These are phyloP conservation scores for Populus hybrid DNA, from an alignment of 441 rosid species.

Conservation along the genomic window DNA sequence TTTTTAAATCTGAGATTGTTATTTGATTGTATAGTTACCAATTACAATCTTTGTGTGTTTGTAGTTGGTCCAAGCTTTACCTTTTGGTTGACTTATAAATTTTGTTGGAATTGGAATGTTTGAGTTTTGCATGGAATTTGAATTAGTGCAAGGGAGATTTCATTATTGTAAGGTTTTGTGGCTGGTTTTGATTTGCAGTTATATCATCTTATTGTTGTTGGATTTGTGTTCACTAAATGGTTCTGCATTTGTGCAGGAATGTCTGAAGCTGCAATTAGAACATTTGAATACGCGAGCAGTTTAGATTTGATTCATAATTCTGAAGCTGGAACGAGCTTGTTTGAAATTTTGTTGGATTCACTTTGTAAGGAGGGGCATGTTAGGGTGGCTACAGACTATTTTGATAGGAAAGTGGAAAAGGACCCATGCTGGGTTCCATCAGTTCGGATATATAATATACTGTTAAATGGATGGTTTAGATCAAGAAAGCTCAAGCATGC, in stretches of 20 bases:
- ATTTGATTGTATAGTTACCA: neutral
- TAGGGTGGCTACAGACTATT: conserved; percentile 49
- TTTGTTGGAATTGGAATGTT: neutral
- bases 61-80: neutral
- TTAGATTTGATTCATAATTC: conserved; percentile 28
- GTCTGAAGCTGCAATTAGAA: conserved; percentile 54
- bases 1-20: neutral
- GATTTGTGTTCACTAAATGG: neutral
- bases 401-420: conserved; percentile 31
- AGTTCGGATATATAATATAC: conserved; percentile 53
- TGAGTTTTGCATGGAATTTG: neutral
- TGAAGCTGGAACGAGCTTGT: conserved; percentile 36
- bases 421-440: conserved; percentile 52
- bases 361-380: conserved; percentile 79
- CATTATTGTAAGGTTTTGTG: neutral
- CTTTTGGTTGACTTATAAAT: neutral
- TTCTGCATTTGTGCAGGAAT: conserved; percentile 40
- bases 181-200: conserved; percentile 4
- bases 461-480: conserved; percentile 81
- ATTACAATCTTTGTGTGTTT: neutral
- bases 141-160: neutral
- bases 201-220: neutral
- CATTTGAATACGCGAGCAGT: conserved; percentile 54
- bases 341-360: conserved; percentile 75
- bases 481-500: conserved; percentile 62